Conservation (phyloP, 2,329 filamentous ascomycete species). For the Trichoderma sp. region DNA sequence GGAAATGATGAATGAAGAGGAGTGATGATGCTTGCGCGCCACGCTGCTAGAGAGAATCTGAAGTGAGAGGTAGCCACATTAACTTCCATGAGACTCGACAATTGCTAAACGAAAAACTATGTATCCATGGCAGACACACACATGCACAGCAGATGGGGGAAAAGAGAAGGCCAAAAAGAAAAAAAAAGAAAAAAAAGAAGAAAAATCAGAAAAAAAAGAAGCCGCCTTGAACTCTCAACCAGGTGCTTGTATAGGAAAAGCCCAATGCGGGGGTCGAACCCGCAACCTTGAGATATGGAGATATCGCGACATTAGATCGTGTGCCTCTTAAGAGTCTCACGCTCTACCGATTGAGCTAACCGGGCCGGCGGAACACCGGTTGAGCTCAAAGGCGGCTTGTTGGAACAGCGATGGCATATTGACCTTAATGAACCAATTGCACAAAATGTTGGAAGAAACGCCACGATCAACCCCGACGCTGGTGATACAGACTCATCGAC, state of each 20-base stretch:
- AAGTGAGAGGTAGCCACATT: no score
- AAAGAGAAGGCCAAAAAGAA: no score
- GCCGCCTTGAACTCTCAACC: neutral
- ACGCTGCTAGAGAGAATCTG: neutral
- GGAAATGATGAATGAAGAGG: neutral
- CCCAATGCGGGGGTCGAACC: constrained; percentile 51
- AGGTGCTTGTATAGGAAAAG: constrained; percentile 36
- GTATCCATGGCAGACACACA: no score
- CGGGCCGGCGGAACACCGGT: constrained; percentile 26
- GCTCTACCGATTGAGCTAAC: constrained; percentile 56
- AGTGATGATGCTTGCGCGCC: neutral
- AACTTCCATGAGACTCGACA: no score
- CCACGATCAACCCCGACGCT: no score
- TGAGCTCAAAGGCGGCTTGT: neutral
- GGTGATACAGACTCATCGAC: no score
- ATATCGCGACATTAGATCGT: constrained; percentile 31
- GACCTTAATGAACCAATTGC: no score
- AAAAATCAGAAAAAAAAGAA: neutral
- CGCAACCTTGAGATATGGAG: constrained; percentile 48
- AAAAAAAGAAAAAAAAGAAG: no score
- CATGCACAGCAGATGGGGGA: no score
- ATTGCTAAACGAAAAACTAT: no score
- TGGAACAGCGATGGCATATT: neutral
- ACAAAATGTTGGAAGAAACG: no score
- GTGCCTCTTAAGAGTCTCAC: constrained; percentile 60